These are phyloP conservation scores for Suhomyces faveliae DNA, from an alignment of 805 yeast species.

Conservation along the genomic window DNA sequence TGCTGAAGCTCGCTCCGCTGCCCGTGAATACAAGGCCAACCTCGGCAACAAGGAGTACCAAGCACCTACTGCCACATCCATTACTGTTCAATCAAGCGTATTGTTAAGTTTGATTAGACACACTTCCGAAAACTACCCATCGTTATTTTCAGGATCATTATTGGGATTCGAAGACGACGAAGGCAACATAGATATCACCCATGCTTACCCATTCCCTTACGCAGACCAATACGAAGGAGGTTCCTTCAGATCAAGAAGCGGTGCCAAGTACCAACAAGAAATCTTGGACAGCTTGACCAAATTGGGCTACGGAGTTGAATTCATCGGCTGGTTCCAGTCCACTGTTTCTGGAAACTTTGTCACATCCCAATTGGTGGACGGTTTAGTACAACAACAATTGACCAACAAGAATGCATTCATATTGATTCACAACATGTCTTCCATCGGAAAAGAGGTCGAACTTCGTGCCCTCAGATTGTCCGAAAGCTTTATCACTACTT, in stretches of 20 bases:
- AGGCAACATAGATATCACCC: constrained; percentile 51
- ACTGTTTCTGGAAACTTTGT: constrained; percentile 68
- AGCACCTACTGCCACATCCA: constrained; percentile 38
- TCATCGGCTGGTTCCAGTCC: constrained; percentile 80
- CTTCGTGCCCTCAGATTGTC: constrained; percentile 71
- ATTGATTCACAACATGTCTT: constrained; percentile 67
- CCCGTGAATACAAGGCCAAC: neutral
- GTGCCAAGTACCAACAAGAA: constrained; percentile 66
- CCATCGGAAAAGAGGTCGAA: constrained; percentile 61
- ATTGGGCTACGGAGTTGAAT: constrained; percentile 64
- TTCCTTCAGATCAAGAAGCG: constrained; percentile 58
- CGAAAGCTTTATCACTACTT: constrained; percentile 55
- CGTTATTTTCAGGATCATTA: constrained; percentile 65
- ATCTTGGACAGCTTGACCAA: constrained; percentile 59
- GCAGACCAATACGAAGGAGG: constrained; percentile 63
- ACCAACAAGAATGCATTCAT: constrained; percentile 55
- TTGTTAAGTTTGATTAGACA: constrained; percentile 64
- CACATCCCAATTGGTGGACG: constrained; percentile 64
- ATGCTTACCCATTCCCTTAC: constrained; percentile 68
- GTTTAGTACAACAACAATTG: constrained; percentile 63
- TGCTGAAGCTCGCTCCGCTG: neutral
- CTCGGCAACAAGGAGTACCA: constrained; percentile 21
- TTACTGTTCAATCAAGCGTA: constrained; percentile 50
- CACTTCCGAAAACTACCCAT: constrained; percentile 61
- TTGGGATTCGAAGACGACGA: constrained; percentile 68